Evolutionary conservation across 2,329 filamentous ascomycete genomes (phyloP), one percentile per base, ranked within the genome.

Genomic region (Sarocladium oryzae): DNA sequence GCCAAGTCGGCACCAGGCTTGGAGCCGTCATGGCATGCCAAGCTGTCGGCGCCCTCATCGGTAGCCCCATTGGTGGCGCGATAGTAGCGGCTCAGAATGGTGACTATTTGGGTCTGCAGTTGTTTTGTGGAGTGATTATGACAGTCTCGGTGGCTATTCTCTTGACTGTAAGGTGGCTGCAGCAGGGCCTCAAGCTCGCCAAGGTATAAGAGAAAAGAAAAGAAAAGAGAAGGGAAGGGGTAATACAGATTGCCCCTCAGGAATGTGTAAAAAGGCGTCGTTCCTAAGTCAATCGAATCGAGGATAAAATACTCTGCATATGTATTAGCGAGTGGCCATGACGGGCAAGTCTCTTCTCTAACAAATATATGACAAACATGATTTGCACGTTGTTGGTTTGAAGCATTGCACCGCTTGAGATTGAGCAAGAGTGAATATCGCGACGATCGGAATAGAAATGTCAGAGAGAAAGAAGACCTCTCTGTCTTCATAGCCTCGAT

Each of bases 51-150:
- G 83, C 81, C 1, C 67, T 91, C 49, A 81, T 81, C 0, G 83
- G 85, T 1, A 81, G 75, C 41, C 86, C 86, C 0, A 85, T 89
- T 57, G 84, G 76, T 2, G 85, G 85, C 6, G 81, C 79, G 10
- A 71, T 86, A 23, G 69, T 85, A 7, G 61, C 63, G 13, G 65
- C 67, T 3, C 72, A 78, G 57, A 54, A 75, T 38, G 82, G 81
- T 2, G 63, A 64, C 7, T 86, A 78, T 55, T 66, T 78, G 16
- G 78, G 79, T 2, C 58, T 88, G 55, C 82, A 87, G 67, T 68
- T 88, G 2, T 89, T 87, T 60, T 77, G 77, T 45, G 85, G 85
- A 1, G 65, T 79, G 15, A 66, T 76, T 30, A 70, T 73, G 67
- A 20, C 67, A 33, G 55, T 57, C 7, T 60, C 63, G 1, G 59